Base-by-base conservation (phyloP, 1,284 basidiomycete genomes). In the Grifola frondosa region DNA sequence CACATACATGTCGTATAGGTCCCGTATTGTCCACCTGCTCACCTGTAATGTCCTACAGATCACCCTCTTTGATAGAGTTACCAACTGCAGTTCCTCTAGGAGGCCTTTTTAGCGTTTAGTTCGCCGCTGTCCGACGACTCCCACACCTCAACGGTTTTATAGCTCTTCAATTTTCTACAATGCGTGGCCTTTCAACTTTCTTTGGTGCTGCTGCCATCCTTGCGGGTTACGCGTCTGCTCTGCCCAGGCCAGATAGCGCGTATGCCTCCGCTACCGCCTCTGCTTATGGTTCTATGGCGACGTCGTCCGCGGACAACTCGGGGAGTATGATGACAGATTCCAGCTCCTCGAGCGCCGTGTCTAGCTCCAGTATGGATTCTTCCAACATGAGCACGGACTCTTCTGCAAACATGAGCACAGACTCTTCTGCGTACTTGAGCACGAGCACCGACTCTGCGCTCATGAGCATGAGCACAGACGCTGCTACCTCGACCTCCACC, bases 11-110 rank as follows among this genome's bases (percentile, higher is more conserved):
- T n/a, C n/a, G n/a, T n/a, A n/a, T n/a, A n/a, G n/a, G n/a, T n/a
- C n/a, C n/a, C n/a, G n/a, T n/a, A n/a, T n/a, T n/a, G n/a, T n/a
- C n/a, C n/a, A n/a, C n/a, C n/a, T n/a, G n/a, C n/a, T n/a, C n/a
- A n/a, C n/a, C n/a, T n/a, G n/a, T n/a, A n/a, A n/a, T n/a, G n/a
- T n/a, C 24, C 22, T 32, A 20, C 54, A 79, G 77, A 80, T 79
- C 75, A 73, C 70, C 68, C 77, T 83, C 81, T 84, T 85, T 79
- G 82, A 82, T 66, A 84, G 81, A 83, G 78, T 68, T 54, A 62
- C 64, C 66, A 66, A 64, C 66, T 67, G 69, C 66, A 65, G 68
- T 73, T 72, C 63, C 67, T 76, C 77, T 66, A 76, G 73, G 77
- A 78, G 80, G 76, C 63, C 70, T 67, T 59, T 64, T 56, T 60